These are phyloP conservation scores for Nothophytophthora sp. DNA, from an alignment of 352 stramenopile genomes.

Conservation along the genomic window DNA sequence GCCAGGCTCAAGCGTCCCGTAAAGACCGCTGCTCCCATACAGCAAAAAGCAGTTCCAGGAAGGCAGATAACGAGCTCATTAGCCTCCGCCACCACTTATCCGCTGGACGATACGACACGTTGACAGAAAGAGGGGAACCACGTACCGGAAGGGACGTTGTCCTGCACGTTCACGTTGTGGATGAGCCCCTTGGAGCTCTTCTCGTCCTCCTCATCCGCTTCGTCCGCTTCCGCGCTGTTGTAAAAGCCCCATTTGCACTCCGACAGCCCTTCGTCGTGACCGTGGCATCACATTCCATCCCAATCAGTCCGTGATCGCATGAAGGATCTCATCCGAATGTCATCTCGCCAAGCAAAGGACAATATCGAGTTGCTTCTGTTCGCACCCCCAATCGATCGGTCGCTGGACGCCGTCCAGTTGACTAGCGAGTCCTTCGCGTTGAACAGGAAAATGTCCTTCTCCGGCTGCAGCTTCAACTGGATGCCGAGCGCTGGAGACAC, in stretches of 20 bases:
- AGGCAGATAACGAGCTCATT: too few relatives aligned
- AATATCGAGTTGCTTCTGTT: background rate
- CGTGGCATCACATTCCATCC: too few relatives aligned
- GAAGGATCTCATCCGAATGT: background rate
- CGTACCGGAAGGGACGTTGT: slow-evolving; percentile 52
- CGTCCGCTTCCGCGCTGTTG: slow-evolving; percentile 13
- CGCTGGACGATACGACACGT: too few relatives aligned
- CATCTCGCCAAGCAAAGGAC: background rate
- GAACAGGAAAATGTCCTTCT: slow-evolving; percentile 84
- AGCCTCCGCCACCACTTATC: too few relatives aligned
- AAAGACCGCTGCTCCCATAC: slow-evolving; percentile 59
- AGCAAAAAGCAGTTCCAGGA: slow-evolving; percentile 1
- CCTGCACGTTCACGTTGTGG: slow-evolving; percentile 49
- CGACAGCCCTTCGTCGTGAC: slow-evolving; percentile 69
- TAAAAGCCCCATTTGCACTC: slow-evolving; percentile 77
- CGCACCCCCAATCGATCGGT: slow-evolving; percentile 80
- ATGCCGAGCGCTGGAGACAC: slow-evolving; percentile 58
- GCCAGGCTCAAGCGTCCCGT: slow-evolving; percentile 67
- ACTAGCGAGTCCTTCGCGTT: slow-evolving; percentile 43
- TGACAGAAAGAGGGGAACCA: too few relatives aligned
- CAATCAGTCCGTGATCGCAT: slow-evolving; percentile 3
- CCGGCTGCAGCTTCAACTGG: slow-evolving; percentile 68
- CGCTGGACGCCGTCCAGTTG: slow-evolving; percentile 75
- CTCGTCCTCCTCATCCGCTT: slow-evolving; percentile 13
- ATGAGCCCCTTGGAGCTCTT: slow-evolving; percentile 28